phyloP scores from a whole-genome alignment of 106 monocot genomes.

The Triglochin maritima region DNA sequence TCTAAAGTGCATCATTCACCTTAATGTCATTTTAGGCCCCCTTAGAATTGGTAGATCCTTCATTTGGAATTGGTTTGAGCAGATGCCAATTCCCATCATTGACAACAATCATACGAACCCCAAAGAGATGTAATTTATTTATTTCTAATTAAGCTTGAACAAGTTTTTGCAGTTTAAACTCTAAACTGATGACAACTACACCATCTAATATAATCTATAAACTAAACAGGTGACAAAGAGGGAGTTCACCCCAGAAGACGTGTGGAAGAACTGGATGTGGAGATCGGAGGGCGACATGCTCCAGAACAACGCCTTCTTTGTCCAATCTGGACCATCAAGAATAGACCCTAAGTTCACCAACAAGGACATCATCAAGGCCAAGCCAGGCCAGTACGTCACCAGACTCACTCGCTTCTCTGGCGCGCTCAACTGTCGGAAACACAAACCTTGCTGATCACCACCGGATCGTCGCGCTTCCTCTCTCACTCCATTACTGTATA shows the following conservation, averaged over 20 bases:
- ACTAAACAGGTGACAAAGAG: constrained; percentile 39
- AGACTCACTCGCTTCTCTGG: constrained; percentile 41
- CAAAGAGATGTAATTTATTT: too few relatives aligned
- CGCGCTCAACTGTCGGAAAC: constrained; percentile 18
- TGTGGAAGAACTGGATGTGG: constrained; percentile 41
- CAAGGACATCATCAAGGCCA: constrained; percentile 30
- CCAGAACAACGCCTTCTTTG: constrained; percentile 49
- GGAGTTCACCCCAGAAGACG: constrained; percentile 11
- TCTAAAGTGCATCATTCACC: too few relatives aligned
- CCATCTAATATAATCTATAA: neutral
- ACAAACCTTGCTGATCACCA: constrained; percentile 15
- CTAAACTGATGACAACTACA: too few relatives aligned
- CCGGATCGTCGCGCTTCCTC: neutral
- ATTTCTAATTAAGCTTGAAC: too few relatives aligned
- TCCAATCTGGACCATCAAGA: constrained; percentile 13
- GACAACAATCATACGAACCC: constrained; percentile 18
- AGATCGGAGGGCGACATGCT: constrained; percentile 37
- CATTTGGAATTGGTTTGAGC: neutral
- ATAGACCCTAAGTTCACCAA: neutral
- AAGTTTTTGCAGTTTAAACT: too few relatives aligned
- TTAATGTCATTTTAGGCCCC: too few relatives aligned
- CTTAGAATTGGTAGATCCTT: neutral
- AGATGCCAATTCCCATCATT: neutral
- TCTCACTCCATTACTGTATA: neutral
- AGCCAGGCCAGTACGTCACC: constrained; percentile 15